Conservation (phyloP, 306 rosid genomes). For the Medicago lupulina region DNA sequence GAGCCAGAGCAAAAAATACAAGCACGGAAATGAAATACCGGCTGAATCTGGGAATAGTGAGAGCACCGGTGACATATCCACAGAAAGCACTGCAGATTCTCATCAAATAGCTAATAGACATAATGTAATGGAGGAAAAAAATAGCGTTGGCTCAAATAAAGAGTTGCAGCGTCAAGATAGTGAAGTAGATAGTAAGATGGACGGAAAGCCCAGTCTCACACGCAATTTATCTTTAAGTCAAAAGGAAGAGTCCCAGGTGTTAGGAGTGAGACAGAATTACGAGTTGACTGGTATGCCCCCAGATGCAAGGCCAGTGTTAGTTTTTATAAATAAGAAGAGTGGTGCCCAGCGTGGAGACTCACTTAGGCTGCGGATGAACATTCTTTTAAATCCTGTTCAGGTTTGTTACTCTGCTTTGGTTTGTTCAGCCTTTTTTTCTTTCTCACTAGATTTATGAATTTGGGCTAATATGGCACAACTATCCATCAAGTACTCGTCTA, state of each 20-base stretch:
- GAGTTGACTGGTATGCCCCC: constrained; percentile 85
- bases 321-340: constrained; percentile 97
- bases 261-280: constrained; percentile 68
- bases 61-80: constrained; percentile 61
- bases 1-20: constrained; percentile 82
- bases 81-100: constrained; percentile 75
- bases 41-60: constrained; percentile 70
- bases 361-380: constrained; percentile 77
- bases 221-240: constrained; percentile 63
- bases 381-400: constrained; percentile 92
- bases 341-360: constrained; percentile 99
- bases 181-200: constrained; percentile 59
- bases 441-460: constrained; percentile 18
- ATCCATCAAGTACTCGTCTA: constrained; percentile 16
- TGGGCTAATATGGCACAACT: constrained; percentile 4
- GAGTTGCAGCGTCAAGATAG: constrained; percentile 69
- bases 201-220: constrained; percentile 57
- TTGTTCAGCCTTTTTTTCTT: not conserved
- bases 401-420: constrained; percentile 64
- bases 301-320: constrained; percentile 92
- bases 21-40: constrained; percentile 67
- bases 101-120: constrained; percentile 62
- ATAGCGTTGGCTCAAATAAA: constrained; percentile 53
- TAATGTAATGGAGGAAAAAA: constrained; percentile 65
- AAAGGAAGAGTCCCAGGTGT: constrained; percentile 67